Evolutionary conservation across 2,329 filamentous ascomycete genomes (phyloP).

Genomic region (Xylaria sp.): DNA sequence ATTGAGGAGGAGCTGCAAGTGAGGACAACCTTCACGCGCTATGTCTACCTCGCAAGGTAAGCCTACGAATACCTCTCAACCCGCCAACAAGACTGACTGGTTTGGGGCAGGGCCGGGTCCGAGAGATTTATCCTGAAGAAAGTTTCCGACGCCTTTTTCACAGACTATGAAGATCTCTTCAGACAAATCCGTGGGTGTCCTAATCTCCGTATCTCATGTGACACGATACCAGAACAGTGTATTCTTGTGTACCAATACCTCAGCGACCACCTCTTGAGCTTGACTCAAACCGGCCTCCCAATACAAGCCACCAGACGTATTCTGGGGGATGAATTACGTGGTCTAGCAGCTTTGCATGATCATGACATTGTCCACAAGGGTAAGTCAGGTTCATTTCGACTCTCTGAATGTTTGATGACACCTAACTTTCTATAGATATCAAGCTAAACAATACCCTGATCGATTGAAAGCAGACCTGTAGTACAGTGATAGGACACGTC

Average conservation of each 20-base stretch:
- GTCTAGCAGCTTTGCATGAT: conserved; percentile 5
- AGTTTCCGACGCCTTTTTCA: conserved; percentile 4
- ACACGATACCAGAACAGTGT: conserved; percentile 9
- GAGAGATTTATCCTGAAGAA: conserved; percentile 13
- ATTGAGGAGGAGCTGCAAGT: conserved; percentile 15
- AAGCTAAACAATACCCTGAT: conserved; percentile 13
- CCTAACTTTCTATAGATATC: conserved; percentile 1
- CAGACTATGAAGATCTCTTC: conserved; percentile 1
- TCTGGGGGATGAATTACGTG: conserved; percentile 13
- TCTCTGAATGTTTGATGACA: background rate
- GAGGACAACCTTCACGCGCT: background rate
- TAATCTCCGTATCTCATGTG: conserved; percentile 12
- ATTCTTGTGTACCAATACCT: conserved; percentile 13
- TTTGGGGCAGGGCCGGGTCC: conserved; percentile 4
- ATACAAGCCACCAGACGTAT: conserved; percentile 8
- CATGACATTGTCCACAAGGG: conserved; percentile 14
- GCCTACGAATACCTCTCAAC: background rate
- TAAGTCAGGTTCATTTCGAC: background rate
- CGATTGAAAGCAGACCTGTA: conserved; percentile 1
- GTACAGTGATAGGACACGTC: conserved; percentile 3
- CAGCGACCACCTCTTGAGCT: conserved; percentile 10
- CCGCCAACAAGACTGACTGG: background rate
- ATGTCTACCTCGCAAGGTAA: conserved; percentile 15
- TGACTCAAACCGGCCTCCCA: conserved; percentile 8
- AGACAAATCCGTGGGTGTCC: conserved; percentile 1